A percentile compares a stretch with the other conserved stretches of the same genome.
These are phyloP conservation scores for Copromyces sp. DNA, from an alignment of 495 filamentous ascomycete species.

Conservation along the genomic window DNA sequence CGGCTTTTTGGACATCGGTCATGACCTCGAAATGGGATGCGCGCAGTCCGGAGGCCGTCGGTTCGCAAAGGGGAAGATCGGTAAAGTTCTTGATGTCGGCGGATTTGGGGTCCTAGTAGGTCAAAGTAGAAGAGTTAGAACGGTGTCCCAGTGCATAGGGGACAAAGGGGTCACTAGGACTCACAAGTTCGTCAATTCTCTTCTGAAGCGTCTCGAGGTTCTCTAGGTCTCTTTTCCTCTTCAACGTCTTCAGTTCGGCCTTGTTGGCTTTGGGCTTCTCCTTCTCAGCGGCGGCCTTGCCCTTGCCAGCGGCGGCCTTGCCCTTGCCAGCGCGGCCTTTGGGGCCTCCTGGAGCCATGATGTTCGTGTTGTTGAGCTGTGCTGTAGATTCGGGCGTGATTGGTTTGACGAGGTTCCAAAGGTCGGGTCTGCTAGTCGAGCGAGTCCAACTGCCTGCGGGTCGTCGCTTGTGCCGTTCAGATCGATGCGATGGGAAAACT, in stretches of 20 bases:
- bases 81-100: conserved; percentile 50
- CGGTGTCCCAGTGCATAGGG: neutral
- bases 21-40: conserved; percentile 81
- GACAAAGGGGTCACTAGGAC: neutral
- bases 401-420: conserved; percentile 8
- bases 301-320: conserved; percentile 8
- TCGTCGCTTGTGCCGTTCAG: neutral
- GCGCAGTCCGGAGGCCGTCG: conserved; percentile 71
- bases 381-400: neutral
- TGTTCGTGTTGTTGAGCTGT: neutral
- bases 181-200: conserved; percentile 30
- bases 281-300: neutral
- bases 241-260: conserved; percentile 27
- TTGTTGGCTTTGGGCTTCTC: conserved; percentile 20
- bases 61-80: conserved; percentile 75
- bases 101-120: conserved; percentile 33
- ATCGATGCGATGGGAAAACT: conserved; percentile 11
- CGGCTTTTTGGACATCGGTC: conserved; percentile 85
- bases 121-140: neutral
- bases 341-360: conserved; percentile 12
- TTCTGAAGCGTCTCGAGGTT: conserved; percentile 47
- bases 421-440: neutral
- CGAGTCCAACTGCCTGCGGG: neutral
- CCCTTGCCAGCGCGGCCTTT: conserved; percentile 11
- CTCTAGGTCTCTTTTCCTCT: conserved; percentile 40